Evolutionary conservation across 345 rosid species (phyloP).

Genomic region (rapeseed (Brassica napus)): Da-Ae NC_063446.1:14700001-14700500

Average conservation of each 20-base stretch:
- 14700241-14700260: background rate
- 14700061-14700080: slow-evolving; percentile 98
- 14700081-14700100: slow-evolving; percentile 92
- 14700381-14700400: no score
- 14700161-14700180: background rate
- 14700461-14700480: no score
- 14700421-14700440: no score
- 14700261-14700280: no score
- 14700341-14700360: no score
- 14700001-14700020: background rate
- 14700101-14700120: slow-evolving; percentile 94
- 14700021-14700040: slow-evolving; percentile 25
- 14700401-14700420: no score
- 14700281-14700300: no score
- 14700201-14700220: background rate
- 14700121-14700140: slow-evolving; percentile 73
- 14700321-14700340: no score
- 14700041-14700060: slow-evolving; percentile 99
- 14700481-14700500: no score
- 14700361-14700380: no score
- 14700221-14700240: background rate
- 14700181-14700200: background rate
- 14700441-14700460: no score
- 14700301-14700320: no score
- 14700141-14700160: background rate